These are phyloP conservation scores for Bretschneidera sinensis DNA, from an alignment of 345 rosid genomes.

Conservation along the genomic window DNA sequence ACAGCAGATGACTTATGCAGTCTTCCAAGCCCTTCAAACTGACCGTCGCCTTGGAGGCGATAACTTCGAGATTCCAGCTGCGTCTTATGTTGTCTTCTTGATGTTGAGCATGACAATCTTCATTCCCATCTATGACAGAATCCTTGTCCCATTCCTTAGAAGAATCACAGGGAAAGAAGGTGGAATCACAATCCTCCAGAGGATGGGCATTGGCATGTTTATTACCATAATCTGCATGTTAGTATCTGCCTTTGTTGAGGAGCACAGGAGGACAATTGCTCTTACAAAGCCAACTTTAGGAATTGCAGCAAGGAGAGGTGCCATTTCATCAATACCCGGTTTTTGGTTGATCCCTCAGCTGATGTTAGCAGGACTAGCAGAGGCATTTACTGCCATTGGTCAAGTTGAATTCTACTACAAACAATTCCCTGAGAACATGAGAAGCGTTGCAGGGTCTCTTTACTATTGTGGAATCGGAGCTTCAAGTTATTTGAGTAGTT, in stretches of 20 bases:
- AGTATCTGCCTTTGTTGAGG: conserved; percentile 44
- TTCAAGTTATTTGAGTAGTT: conserved; percentile 35
- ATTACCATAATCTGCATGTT: conserved; percentile 32
- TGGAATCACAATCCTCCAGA: conserved; percentile 43
- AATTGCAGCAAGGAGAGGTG: conserved; percentile 32
- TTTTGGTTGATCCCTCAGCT: conserved; percentile 54
- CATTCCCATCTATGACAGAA: conserved; percentile 49
- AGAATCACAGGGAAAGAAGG: conserved; percentile 36
- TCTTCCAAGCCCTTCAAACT: conserved; percentile 40
- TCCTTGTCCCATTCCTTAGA: conserved; percentile 38
- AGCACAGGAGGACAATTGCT: conserved; percentile 35
- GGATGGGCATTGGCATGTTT: conserved; percentile 36
- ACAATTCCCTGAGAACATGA: too few relatives aligned
- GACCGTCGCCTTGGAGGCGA: conserved; percentile 40
- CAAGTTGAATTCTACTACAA: conserved; percentile 46
- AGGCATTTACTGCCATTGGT: conserved; percentile 39
- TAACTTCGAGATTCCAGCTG: conserved; percentile 42
- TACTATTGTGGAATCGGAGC: conserved; percentile 22
- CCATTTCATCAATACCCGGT: conserved; percentile 49
- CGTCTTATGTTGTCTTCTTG: conserved; percentile 43
- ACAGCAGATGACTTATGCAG: conserved; percentile 18
- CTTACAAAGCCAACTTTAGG: conserved; percentile 46
- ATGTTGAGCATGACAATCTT: conserved; percentile 48
- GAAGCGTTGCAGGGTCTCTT: conserved; percentile 33
- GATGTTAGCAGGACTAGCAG: conserved; percentile 38